These are phyloP conservation scores for Mycena venus DNA, from an alignment of 768 basidiomycete genomes.

Conservation along the genomic window DNA sequence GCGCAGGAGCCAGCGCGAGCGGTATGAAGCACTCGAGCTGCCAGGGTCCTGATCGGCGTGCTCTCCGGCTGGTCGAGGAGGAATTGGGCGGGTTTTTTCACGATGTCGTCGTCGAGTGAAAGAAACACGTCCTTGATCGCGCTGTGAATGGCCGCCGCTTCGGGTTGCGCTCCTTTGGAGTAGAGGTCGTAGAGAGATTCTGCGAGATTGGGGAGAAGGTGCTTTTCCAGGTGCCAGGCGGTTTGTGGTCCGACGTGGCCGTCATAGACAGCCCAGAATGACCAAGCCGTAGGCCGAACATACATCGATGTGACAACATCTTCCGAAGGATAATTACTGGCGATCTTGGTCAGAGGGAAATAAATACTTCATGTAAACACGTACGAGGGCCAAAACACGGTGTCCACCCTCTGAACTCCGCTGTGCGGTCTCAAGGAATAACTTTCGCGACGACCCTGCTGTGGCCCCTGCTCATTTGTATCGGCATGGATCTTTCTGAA, in stretches of 20 bases:
- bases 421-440: neutral
- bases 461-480: neutral
- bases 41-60: conserved; percentile 37
- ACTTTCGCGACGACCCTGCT: neutral
- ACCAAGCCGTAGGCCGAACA: conserved; percentile 14
- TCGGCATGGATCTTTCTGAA: conserved; percentile 12
- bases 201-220: conserved; percentile 12
- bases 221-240: conserved; percentile 13
- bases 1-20: conserved; percentile 59
- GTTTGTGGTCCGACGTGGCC: conserved; percentile 30
- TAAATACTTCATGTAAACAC: neutral
- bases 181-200: conserved; percentile 12
- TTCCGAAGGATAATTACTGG: conserved; percentile 26
- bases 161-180: conserved; percentile 29
- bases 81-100: conserved; percentile 44
- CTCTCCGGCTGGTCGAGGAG: conserved; percentile 37
- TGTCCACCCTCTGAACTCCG: conserved; percentile 12
- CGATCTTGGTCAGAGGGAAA: neutral
- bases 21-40: conserved; percentile 44
- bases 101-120: conserved; percentile 55
- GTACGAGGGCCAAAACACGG: conserved; percentile 11
- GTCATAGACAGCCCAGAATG: conserved; percentile 32
- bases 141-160: conserved; percentile 47
- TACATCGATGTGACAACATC: conserved; percentile 7
- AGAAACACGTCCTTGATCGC: conserved; percentile 54